Evolutionary conservation across 495 filamentous ascomycete genomes (phyloP), one percentile per base, ranked within the genome.

Genomic region (Daldinia decipiens): DNA sequence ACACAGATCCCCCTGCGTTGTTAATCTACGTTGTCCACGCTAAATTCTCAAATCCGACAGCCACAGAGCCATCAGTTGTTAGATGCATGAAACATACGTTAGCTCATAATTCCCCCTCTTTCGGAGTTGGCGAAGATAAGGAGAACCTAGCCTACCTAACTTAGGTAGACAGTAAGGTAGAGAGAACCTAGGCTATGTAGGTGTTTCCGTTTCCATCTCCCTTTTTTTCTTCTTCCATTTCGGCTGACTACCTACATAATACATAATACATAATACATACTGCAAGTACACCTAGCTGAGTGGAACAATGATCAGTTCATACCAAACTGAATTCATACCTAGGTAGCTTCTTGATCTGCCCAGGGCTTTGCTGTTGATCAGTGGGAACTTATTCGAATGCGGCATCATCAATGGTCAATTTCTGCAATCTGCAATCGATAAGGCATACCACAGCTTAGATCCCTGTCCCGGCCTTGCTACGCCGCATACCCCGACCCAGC

Each of bases 301-400:
- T 67, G 53, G 63, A 19, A 47, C 40, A 45, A 19, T 45, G 17
- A 21, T 47, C 43, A 47, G 43, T 53, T 53, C 24, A 29, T 56
- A 17, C 31, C 34, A 36, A 36, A 13, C 34, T 1, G 34, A 36
- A 36, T 36, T 36, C 34, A 36, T 56, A 34, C 13, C 29, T 71
- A 52, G 68, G 60, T 57, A 59, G 58, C 70, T 72, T 72, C 64
- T 72, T 62, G 70, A 72, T 72, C 64, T 50, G 63, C 58, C 64
- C 51, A 65, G 70, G 53, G 60, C 61, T 57, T 72, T 26, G 15
- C 45, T 40, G 65, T 40, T 68, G 58, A 68, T 63, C 66, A 53
- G 51, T 11, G 54, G 15, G 32, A 43, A 43, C 51, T 21, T 26
- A 21, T 39, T 52, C 27, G 58, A 62, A 62, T 56, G 4, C 45